phyloP scores from a whole-genome alignment of 2,329 filamentous ascomycete species.

The Aspergillus pseudoviridinutans region DNA sequence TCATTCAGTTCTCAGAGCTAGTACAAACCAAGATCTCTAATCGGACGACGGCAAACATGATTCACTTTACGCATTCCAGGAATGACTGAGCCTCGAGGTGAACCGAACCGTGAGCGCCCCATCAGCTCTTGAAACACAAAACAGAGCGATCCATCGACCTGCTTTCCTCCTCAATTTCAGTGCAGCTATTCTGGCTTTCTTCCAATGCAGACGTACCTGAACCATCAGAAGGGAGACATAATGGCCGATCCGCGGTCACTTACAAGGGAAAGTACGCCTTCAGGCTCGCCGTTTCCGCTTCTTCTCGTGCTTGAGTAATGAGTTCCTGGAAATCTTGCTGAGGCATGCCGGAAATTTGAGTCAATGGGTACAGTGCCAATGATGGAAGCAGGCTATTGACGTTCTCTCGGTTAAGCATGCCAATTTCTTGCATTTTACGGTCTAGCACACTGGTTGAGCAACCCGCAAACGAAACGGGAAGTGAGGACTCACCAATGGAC shows the following conservation, averaged over 20 bases:
- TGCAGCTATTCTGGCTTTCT: conserved; percentile 27
- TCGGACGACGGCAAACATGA: background rate
- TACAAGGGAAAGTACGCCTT: conserved; percentile 47
- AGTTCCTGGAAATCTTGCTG: conserved; percentile 35
- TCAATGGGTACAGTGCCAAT: conserved; percentile 44
- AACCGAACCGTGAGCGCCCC: background rate
- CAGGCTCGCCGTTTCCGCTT: conserved; percentile 33
- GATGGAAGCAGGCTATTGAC: conserved; percentile 35
- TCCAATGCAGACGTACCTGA: conserved; percentile 42
- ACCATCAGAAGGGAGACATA: conserved; percentile 15
- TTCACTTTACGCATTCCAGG: background rate
- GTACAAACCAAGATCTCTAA: background rate
- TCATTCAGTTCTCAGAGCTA: background rate
- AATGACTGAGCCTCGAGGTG: background rate
- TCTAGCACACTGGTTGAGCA: conserved; percentile 33
- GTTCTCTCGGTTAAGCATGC: conserved; percentile 37
- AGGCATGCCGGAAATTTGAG: conserved; percentile 39
- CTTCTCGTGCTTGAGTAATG: conserved; percentile 34
- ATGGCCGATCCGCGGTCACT: conserved; percentile 13
- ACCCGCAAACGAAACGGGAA: background rate
- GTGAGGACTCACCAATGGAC: conserved; percentile 55
- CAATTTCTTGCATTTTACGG: conserved; percentile 40
- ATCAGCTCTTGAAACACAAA: background rate
- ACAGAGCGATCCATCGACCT: background rate
- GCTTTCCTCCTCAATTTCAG: background rate